Base-by-base conservation (phyloP, 805 yeast genomes). In the Candida boidinii region DNA sequence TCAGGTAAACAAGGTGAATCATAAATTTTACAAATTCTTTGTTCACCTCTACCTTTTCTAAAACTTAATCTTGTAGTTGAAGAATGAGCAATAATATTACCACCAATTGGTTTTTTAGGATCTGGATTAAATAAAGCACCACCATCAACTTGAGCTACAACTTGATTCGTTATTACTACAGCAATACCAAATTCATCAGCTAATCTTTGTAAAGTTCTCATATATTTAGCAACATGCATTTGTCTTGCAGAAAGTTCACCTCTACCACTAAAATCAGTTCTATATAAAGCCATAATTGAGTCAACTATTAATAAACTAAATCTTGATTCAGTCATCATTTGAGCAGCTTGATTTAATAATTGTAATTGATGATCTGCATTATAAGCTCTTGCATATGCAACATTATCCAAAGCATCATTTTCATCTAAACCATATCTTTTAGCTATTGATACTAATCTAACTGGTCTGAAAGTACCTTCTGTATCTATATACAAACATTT, bases 121-220 rank as follows among this genome's bases (percentile, higher is more conserved):
- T 92, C 98, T 1, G 96, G 95, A 46, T 88, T 87, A 56, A 78
- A 88, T 64, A 76, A 62, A 18, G 74, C 68, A 49, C 94, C 94
- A n/a, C 77, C 78, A 51, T 92, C 98, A 14, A 92, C 98, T 58
- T 88, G 96, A 4, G 97, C 96, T 6, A 86, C 96, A 16, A 92
- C 98, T 58, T 92, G 98, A 60, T 92, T 92, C 2, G 94, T 83
- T 29, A 92, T 86, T 6, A 92, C 87, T 8, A 90, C 95, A 0
- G 97, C 98, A 36, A 92, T 86, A 29, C 98, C 98, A 59, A 84
- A 92, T 62, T 90, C 97, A 58, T 92, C 98, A 0, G 97, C 97
- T 34, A 92, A 68, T 47, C 95, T 65, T 57, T 92, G 97, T 39
- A 92, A 69, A 14, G 83, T 79, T 47, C 97, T 71, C 88, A 92